Evolutionary conservation across 257 asterid genomes (phyloP).

Genomic region (Verbena officinalis): DNA sequence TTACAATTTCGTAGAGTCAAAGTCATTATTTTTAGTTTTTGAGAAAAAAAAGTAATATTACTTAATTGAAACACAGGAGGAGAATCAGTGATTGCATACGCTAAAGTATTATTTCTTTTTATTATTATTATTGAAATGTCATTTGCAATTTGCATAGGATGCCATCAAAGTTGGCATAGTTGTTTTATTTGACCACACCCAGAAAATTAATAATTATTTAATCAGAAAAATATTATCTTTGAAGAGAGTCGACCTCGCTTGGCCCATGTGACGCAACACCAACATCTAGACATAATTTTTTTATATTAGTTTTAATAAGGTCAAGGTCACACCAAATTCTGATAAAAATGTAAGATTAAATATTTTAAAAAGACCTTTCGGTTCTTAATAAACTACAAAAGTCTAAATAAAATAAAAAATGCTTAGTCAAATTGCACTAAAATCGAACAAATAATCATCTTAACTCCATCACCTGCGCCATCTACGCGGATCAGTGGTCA

Average conservation of each 20-base stretch:
- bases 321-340: conserved; percentile 18
- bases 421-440: conserved; percentile 32
- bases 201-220: neutral
- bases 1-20: no score
- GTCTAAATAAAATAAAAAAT: neutral
- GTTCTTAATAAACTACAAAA: neutral
- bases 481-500: conserved; percentile 28
- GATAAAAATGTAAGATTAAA: neutral
- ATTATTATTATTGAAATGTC: neutral
- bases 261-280: conserved; percentile 28
- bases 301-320: conserved; percentile 21
- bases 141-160: conserved; percentile 12
- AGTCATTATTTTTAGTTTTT: no score
- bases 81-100: no score
- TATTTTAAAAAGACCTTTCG: neutral
- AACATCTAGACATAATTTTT: conserved; percentile 7
- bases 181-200: conserved; percentile 6
- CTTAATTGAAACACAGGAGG: no score
- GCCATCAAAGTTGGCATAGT: conserved; percentile 10
- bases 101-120: no score
- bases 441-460: conserved; percentile 12
- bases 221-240: neutral
- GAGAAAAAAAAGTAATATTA: no score
- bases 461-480: conserved; percentile 35
- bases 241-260: conserved; percentile 18